These are phyloP conservation scores for Backusella luteola DNA, from an alignment of 192 early-diverging fungal species.

Conservation along the genomic window DNA sequence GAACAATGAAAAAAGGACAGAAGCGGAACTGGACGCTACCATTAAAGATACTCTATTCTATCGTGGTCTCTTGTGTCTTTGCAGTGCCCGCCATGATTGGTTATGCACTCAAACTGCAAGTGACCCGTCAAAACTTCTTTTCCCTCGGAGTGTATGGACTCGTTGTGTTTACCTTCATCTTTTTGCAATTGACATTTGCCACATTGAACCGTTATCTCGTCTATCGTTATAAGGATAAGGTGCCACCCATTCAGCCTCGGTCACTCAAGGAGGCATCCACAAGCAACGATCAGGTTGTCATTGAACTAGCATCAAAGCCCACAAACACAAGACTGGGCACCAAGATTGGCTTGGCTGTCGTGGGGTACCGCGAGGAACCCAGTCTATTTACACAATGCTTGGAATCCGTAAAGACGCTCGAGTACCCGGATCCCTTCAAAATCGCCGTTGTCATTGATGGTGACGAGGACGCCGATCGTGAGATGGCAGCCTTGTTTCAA, in stretches of 20 bases:
- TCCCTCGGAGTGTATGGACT: conserved; percentile 37
- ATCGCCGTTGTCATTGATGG: conserved; percentile 38
- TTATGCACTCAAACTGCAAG: conserved; percentile 23
- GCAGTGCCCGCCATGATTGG: conserved; percentile 33
- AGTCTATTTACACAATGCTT: conserved; percentile 30
- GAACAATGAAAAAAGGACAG: not conserved
- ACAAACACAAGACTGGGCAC: conserved; percentile 10
- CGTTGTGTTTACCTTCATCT: conserved; percentile 35
- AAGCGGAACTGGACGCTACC: conserved; percentile 27
- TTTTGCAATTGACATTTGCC: conserved; percentile 34
- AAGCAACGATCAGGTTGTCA: not conserved
- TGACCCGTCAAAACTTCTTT: conserved; percentile 17
- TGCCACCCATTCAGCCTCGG: not conserved
- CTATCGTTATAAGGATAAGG: conserved; percentile 8
- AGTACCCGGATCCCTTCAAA: conserved; percentile 32
- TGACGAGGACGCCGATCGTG: conserved; percentile 25
- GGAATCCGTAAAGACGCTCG: conserved; percentile 28
- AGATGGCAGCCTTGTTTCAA: conserved; percentile 38
- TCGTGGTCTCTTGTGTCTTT: conserved; percentile 29
- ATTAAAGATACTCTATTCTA: conserved; percentile 37
- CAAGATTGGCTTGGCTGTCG: conserved; percentile 32
- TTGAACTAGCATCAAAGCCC: not conserved
- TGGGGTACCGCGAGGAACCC: conserved; percentile 38
- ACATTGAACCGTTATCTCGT: conserved; percentile 29
- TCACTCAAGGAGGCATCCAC: not conserved